phyloP scores from a whole-genome alignment of 768 basidiomycete genomes.

The Amanita brunnescens region DNA sequence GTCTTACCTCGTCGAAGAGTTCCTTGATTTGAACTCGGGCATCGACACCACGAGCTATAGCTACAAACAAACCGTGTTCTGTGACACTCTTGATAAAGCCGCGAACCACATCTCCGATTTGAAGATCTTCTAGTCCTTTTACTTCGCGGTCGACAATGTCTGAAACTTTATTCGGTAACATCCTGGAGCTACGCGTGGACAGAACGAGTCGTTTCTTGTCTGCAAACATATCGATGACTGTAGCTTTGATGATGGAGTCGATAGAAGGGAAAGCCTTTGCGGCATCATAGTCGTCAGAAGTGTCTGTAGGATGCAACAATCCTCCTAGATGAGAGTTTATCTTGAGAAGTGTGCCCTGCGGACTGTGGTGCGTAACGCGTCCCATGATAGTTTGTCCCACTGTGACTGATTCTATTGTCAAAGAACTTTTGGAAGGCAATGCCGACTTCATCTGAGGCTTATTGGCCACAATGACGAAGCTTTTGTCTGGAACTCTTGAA shows the following conservation, averaged over 20 bases:
- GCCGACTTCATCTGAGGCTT: slow-evolving; percentile 50
- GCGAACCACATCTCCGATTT: slow-evolving; percentile 66
- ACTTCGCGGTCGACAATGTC: slow-evolving; percentile 64
- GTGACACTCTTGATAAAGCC: slow-evolving; percentile 87
- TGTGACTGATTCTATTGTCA: slow-evolving; percentile 58
- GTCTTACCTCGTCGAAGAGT: slow-evolving; percentile 72
- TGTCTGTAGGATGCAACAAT: slow-evolving; percentile 73
- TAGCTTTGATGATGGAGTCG: slow-evolving; percentile 61
- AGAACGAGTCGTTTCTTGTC: slow-evolving; percentile 62
- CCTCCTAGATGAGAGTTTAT: slow-evolving; percentile 65
- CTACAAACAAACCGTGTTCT: slow-evolving; percentile 85
- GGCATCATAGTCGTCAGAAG: slow-evolving; percentile 67
- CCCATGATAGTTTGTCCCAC: slow-evolving; percentile 75
- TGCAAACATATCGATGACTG: slow-evolving; percentile 62
- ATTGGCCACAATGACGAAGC: slow-evolving; percentile 78
- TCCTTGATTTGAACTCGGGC: slow-evolving; percentile 91
- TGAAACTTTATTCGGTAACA: slow-evolving; percentile 42
- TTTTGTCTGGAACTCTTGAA: slow-evolving; percentile 77
- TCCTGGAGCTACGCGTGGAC: slow-evolving; percentile 69
- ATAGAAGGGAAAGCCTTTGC: slow-evolving; percentile 49
- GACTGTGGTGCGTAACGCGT: slow-evolving; percentile 65
- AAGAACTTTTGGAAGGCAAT: slow-evolving; percentile 34
- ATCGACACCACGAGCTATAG: slow-evolving; percentile 74
- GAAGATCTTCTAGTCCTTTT: slow-evolving; percentile 46
- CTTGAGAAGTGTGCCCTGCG: slow-evolving; percentile 71